These are phyloP conservation scores for Diophrys sp. DNA, from an alignment of 73 alveolate genomes.

Conservation along the genomic window DNA sequence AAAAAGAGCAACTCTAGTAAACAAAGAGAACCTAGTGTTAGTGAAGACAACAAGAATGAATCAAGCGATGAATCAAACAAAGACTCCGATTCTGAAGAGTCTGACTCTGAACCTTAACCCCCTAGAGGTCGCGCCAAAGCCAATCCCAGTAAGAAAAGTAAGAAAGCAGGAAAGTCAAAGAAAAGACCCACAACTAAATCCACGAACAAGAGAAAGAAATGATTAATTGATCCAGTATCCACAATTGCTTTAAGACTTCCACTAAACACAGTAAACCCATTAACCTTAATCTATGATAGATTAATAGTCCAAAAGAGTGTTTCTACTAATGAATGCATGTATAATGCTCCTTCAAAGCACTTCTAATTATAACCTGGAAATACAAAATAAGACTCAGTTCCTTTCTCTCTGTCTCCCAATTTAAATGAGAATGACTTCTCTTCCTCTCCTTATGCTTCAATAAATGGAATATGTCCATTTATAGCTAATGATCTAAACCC, in stretches of 20 bases:
- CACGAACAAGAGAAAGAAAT: too few relatives aligned
- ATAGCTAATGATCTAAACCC: conserved; percentile 29
- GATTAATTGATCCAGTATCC: conserved; percentile 69
- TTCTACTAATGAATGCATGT: conserved; percentile 48
- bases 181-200: too few relatives aligned
- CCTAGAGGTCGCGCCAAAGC: too few relatives aligned
- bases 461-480: background rate
- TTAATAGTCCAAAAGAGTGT: conserved; percentile 51
- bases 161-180: too few relatives aligned
- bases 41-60: too few relatives aligned
- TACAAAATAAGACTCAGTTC: background rate
- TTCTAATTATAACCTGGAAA: conserved; percentile 20
- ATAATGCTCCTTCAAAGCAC: conserved; percentile 25
- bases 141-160: too few relatives aligned
- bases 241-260: conserved; percentile 38
- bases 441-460: background rate
- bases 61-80: too few relatives aligned
- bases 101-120: too few relatives aligned
- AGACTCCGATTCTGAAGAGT: too few relatives aligned
- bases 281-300: conserved; percentile 37
- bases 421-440: conserved; percentile 4
- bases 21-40: too few relatives aligned
- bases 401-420: background rate
- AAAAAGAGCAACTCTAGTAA: too few relatives aligned
- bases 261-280: background rate